Evolutionary conservation across 1,284 basidiomycete species (phyloP), one percentile per base, ranked within the genome.

Genomic region (Pseudozyma sp.): DNA sequence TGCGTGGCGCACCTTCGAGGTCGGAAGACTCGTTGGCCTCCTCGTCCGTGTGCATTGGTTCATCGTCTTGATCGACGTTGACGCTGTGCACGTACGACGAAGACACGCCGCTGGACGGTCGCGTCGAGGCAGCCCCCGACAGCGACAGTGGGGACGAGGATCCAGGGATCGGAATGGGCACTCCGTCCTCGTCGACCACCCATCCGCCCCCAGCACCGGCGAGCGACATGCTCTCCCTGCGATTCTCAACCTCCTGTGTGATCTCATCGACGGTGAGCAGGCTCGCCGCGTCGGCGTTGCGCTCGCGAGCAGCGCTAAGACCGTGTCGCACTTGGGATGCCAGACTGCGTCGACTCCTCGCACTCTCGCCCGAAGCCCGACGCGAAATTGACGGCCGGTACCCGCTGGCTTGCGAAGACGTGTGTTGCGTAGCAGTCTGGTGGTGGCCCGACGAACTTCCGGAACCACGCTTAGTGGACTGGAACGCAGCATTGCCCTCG

Each of bases 211-310:
- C 54, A 7, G 64, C 68, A n/a, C 62, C 67, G n/a, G 75, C 48
- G 9, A 65, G 46, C 31, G 55, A 65, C 61, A 87, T 86, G 78
- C 87, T 89, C 48, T 87, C 87, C 17, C 90, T 87, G 16, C 94
- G 87, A 79, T 91, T 93, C 86, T 98, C 96, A 1, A 99, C 93
- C 80, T 96, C 93, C 6, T 94, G 94, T 0, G 96, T 98, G 78
- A 99, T 97, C 85, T 99, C 94, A 81, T 99, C 96, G 14, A 99
- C 92, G 0, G 96, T 99, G 82, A 99, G 88, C 76, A 99, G 86
- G 81, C 93, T 95, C 5, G 93, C 93, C 1, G 92, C 92, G 80
- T 98, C 95, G 14, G 60, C 65, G 2, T 92, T 92, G 48, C 89
- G 87, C 81, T 96, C 94, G 19, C 62, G 63, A 35, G 72, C 72